These are phyloP conservation scores for Xanthoceras sorbifolium DNA, from an alignment of 345 rosid species.

Conservation along the genomic window DNA sequence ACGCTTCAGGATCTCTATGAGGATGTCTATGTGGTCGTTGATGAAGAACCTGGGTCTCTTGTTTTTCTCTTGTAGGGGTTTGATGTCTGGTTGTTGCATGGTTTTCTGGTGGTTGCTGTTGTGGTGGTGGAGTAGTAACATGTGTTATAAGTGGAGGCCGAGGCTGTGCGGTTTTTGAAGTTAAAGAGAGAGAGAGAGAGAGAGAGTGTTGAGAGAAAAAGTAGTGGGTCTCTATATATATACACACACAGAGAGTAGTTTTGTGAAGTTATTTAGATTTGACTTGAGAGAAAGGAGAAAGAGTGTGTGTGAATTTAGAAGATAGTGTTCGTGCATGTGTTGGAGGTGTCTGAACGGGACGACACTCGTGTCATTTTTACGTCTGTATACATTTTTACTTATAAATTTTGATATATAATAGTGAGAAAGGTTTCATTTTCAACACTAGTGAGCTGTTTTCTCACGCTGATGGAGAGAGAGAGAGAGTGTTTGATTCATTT, in stretches of 20 bases:
- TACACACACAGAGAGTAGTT: neutral
- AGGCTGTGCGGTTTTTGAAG: neutral
- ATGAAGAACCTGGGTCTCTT: conserved; percentile 49
- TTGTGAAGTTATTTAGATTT: no score
- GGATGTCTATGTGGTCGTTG: conserved; percentile 88
- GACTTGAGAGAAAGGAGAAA: conserved; percentile 23
- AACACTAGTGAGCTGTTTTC: neutral
- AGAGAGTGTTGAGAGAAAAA: conserved; percentile 2
- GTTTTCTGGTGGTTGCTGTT: neutral
- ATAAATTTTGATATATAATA: no score
- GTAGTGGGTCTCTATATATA: conserved; percentile 9
- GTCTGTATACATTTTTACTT: no score
- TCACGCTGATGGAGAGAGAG: neutral
- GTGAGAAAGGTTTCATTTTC: neutral
- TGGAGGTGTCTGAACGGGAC: neutral
- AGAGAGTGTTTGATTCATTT: no score
- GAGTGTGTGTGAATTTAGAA: neutral
- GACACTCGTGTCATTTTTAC: neutral
- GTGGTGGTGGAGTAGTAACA: neutral
- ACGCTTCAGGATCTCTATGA: conserved; percentile 64
- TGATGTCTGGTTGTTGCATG: conserved; percentile 28
- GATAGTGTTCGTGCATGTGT: neutral
- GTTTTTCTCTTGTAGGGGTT: conserved; percentile 19
- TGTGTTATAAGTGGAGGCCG: neutral
- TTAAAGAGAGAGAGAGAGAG: conserved; percentile 11